Evolutionary conservation across 2,329 filamentous ascomycete genomes (phyloP), one percentile per base, ranked within the genome.

Genomic region (Microsporum audouinii): DNA sequence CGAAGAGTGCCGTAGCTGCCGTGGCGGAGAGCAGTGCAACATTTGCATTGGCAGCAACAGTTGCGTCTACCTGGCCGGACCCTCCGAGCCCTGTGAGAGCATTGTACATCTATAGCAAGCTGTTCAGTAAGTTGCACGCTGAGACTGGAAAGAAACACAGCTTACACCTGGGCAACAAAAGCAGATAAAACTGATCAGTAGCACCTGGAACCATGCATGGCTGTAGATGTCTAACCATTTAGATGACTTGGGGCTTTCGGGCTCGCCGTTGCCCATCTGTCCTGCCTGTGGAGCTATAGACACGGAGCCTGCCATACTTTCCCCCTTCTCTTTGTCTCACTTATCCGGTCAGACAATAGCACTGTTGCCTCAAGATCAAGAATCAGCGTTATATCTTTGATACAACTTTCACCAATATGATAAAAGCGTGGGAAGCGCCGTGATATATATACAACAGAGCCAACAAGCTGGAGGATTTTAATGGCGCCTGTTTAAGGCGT

Each of bases 161-260:
- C 77, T 58, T 69, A 76, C 75, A 12, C 75, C 75, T 4, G 77
- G 77, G 38, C 76, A 73, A 60, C 77, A 80, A 65, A 80, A 79
- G 64, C 76, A 79, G 59, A 80, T 79, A 57, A 79, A 71, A 66
- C 76, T 77, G 61, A 80, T 79, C 57, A 80, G 69, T 1, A 77
- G 31, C 56, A 80, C 78, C 66, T 80, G 78, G 47, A 76, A 75
- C 78, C 77, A 80, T 12, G 75, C 74, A 63, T 79, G 69, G 5
- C 73, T 70, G 65, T 77, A 78, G 58, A 77, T 43, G 27, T 45
- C 53, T 14, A 57, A 49, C 34, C 36, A 47, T 27, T 12, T 41
- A 23, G 57, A 59, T 33, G 5, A 23, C 17, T 49, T 53, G 17
- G 27, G 49, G 29, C 49, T 53, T 14, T 31, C 49, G 49, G 49